Percentiles rank a stretch among this genome's conserved stretches.
Conservation (phyloP, 345 rosid genomes). For the Brassica incana region DNA sequence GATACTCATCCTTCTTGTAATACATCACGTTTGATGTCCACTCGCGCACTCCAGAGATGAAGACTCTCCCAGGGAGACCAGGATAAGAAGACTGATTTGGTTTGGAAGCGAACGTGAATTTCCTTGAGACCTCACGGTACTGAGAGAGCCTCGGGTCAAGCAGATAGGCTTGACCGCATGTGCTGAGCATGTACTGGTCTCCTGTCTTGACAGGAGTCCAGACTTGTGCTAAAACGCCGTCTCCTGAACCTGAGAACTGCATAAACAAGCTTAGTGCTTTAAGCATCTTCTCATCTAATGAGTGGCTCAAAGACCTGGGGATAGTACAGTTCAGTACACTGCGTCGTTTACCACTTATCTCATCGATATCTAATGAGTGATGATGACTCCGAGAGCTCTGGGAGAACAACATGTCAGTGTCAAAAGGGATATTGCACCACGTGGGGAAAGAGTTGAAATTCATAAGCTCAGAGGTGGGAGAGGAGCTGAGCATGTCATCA, state of each 20-base stretch:
- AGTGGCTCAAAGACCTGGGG: constrained; percentile 47
- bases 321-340: constrained; percentile 32
- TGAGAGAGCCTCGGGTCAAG: constrained; percentile 78
- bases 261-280: constrained; percentile 74
- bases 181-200: constrained; percentile 60
- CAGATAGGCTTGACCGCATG: constrained; percentile 82
- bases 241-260: constrained; percentile 71
- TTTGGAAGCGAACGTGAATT: constrained; percentile 68
- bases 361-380: constrained; percentile 28
- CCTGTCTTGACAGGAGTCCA: constrained; percentile 78
- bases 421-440: constrained; percentile 60
- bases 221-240: constrained; percentile 81
- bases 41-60: constrained; percentile 74
- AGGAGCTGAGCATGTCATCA: constrained; percentile 53
- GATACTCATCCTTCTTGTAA: constrained; percentile 66
- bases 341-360: constrained; percentile 35
- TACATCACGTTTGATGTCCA: constrained; percentile 88
- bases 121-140: constrained; percentile 88
- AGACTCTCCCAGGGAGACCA: constrained; percentile 95
- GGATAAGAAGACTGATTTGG: constrained; percentile 50
- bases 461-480: constrained; percentile 54
- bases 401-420: constrained; percentile 48
- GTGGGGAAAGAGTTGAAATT: constrained; percentile 62
- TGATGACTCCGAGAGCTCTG: constrained; percentile 40
- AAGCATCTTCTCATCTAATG: constrained; percentile 86